These are phyloP conservation scores for Pleurotus giganteus DNA, from an alignment of 768 basidiomycete genomes.

Conservation along the genomic window DNA sequence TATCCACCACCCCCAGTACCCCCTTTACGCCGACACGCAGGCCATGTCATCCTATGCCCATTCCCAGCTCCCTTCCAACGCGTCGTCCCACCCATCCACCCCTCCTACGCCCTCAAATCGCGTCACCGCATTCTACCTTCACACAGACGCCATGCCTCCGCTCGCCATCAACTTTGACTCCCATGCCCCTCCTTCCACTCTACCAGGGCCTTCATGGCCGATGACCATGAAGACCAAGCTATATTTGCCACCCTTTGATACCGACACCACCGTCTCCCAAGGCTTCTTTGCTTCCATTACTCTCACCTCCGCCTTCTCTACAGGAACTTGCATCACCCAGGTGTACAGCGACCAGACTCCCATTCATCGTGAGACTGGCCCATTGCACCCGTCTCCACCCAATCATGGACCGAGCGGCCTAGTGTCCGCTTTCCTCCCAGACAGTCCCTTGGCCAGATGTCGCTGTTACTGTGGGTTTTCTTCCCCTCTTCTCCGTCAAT, in stretches of 20 bases:
- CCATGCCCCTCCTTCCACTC: slow-evolving; percentile 38
- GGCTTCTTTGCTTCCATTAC: slow-evolving; percentile 61
- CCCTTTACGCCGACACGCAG: neutral
- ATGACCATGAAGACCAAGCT: slow-evolving; percentile 57
- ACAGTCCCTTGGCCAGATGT: slow-evolving; percentile 63
- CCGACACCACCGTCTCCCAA: slow-evolving; percentile 52
- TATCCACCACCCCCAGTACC: slow-evolving; percentile 11
- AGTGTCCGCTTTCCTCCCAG: slow-evolving; percentile 59
- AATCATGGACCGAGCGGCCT: slow-evolving; percentile 43
- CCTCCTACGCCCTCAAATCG: slow-evolving; percentile 22
- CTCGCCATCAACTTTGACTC: slow-evolving; percentile 59
- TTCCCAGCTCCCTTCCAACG: neutral
- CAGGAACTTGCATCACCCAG: slow-evolving; percentile 63
- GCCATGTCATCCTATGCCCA: neutral
- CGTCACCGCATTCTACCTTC: slow-evolving; percentile 46
- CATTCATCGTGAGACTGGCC: slow-evolving; percentile 50
- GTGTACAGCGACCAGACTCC: slow-evolving; percentile 51
- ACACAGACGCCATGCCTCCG: slow-evolving; percentile 69
- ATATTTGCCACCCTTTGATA: slow-evolving; percentile 52
- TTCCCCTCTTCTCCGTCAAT: neutral
- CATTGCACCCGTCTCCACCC: slow-evolving; percentile 40
- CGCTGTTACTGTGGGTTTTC: slow-evolving; percentile 36
- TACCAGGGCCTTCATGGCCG: slow-evolving; percentile 33
- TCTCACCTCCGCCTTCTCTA: slow-evolving; percentile 52
- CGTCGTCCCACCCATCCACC: slow-evolving; percentile 8